Evolutionary conservation across 2,329 filamentous ascomycete genomes (phyloP), one percentile per base, ranked within the genome.

Genomic region (Lomentospora prolificans): DNA sequence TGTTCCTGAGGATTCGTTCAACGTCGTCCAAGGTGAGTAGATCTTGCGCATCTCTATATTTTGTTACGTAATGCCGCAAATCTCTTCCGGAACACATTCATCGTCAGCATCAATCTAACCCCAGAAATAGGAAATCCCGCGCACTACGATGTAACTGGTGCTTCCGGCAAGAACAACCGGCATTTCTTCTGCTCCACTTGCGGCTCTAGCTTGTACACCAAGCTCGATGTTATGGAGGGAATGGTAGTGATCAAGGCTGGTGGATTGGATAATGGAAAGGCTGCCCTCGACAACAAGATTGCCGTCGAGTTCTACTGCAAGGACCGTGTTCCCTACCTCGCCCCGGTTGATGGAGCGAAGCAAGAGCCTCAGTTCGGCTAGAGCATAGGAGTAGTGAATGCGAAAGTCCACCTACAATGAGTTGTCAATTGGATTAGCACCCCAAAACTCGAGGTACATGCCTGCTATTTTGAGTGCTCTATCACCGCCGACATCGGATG

Each of bases 171-270:
- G 62, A 67, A 73, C 58, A 81, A 81, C 66, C 75, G 73, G 60
- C 78, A 80, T 62, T 79, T 72, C 67, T 81, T 81, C 69, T 81
- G 79, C 62, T 59, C 65, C 14, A 74, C 63, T 58, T 81, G 78
- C 60, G 78, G 78, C 17, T 76, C 72, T 1, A 69, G 72, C 54
- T 60, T 81, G 24, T 80, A 75, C 62, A 78, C 75, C 8, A 70
- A 76, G 62, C 67, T 80, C 25, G 78, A 80, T 27, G 53, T 80
- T 44, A 77, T 81, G 77, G 72, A 75, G 1, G 75, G 75, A 19
- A 65, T 73, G 59, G 70, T 72, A 7, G 70, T 70, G 58, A 65
- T 81, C 61, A 81, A 82, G 68, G 75, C 73, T 2, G 79, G 79
- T 1, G 65, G 69, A 1, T 63, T 81, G 25, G 77, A 81, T 53